These are phyloP conservation scores for Phyllachora maydis DNA, from an alignment of 2,329 filamentous ascomycete species.

Conservation along the genomic window DNA sequence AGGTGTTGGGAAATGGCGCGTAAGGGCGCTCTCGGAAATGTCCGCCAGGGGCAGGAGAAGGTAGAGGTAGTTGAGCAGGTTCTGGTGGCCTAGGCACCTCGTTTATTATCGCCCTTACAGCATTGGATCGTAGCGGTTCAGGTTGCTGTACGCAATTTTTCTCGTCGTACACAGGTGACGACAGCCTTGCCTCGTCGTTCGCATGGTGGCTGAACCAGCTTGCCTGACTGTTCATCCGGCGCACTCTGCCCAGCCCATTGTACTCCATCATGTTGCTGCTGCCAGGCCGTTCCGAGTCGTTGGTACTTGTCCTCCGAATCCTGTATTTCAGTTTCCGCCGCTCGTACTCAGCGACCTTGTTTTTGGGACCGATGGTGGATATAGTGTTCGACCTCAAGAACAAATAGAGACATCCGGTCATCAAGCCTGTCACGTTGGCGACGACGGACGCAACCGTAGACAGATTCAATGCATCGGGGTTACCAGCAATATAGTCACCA, in stretches of 20 bases:
- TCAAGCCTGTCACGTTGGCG: conserved; percentile 42
- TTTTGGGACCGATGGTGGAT: conserved; percentile 27
- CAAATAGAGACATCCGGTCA: conserved; percentile 43
- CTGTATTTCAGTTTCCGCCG: conserved; percentile 20
- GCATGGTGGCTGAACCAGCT: too few relatives aligned
- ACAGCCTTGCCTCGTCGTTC: too few relatives aligned
- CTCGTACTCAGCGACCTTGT: conserved; percentile 23
- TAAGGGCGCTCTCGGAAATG: conserved; percentile 17
- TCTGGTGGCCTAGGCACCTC: conserved; percentile 11
- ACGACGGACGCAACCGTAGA: conserved; percentile 45
- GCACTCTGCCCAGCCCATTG: too few relatives aligned
- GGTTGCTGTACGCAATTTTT: too few relatives aligned
- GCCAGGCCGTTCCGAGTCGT: too few relatives aligned
- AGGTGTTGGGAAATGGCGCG: conserved; percentile 16
- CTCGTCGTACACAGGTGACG: too few relatives aligned
- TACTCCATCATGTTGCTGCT: too few relatives aligned
- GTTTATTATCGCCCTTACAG: too few relatives aligned
- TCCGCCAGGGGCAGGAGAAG: conserved; percentile 6
- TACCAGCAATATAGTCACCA: conserved; percentile 12
- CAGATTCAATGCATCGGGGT: conserved; percentile 22
- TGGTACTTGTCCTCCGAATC: conserved; percentile 16
- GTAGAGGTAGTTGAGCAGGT: conserved; percentile 7
- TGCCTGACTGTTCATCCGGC: too few relatives aligned
- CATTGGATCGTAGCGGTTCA: too few relatives aligned
- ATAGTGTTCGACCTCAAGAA: conserved; percentile 44